Evolutionary conservation across 371 early-diverging fungal species (phyloP).

Genomic region (Lichtheimia corymbifera): DNA sequence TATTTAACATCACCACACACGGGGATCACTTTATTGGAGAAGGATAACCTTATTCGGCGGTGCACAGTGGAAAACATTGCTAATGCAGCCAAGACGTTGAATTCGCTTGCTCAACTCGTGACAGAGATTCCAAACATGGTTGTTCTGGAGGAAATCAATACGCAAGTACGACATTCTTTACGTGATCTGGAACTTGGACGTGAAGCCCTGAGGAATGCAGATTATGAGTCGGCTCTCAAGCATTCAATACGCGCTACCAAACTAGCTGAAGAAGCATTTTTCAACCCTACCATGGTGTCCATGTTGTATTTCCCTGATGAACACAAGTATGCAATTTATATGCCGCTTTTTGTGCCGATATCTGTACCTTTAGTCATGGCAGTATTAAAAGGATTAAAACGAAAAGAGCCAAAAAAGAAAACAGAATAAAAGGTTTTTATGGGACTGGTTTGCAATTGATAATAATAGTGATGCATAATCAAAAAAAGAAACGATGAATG

Average conservation of each 20-base stretch:
- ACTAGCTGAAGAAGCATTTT: constrained; percentile 87
- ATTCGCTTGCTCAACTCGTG: constrained; percentile 79
- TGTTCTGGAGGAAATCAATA: constrained; percentile 81
- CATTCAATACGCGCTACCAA: constrained; percentile 66
- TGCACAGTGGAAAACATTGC: constrained; percentile 71
- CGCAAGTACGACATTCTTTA: constrained; percentile 52
- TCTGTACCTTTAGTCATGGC: constrained; percentile 74
- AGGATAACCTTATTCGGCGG: constrained; percentile 68
- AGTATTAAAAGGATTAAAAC: constrained; percentile 51
- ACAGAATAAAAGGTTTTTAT: too few species aligned
- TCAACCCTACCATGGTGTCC: constrained; percentile 95
- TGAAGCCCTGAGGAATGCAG: constrained; percentile 24
- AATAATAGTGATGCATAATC: too few species aligned
- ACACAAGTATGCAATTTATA: constrained; percentile 95
- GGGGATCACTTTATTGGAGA: constrained; percentile 66
- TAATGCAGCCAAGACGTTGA: constrained; percentile 73
- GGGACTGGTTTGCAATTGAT: too few species aligned
- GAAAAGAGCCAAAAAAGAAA: constrained; percentile 13
- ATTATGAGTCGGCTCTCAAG: constrained; percentile 48
- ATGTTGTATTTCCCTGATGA: constrained; percentile 97
- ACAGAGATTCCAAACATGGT: constrained; percentile 88
- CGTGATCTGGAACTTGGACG: constrained; percentile 25
- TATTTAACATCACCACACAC: constrained; percentile 21
- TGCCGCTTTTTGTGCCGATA: constrained; percentile 95
- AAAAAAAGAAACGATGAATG: too few species aligned